phyloP scores from a whole-genome alignment of 768 basidiomycete genomes.

The Mycena capillaripes region DNA sequence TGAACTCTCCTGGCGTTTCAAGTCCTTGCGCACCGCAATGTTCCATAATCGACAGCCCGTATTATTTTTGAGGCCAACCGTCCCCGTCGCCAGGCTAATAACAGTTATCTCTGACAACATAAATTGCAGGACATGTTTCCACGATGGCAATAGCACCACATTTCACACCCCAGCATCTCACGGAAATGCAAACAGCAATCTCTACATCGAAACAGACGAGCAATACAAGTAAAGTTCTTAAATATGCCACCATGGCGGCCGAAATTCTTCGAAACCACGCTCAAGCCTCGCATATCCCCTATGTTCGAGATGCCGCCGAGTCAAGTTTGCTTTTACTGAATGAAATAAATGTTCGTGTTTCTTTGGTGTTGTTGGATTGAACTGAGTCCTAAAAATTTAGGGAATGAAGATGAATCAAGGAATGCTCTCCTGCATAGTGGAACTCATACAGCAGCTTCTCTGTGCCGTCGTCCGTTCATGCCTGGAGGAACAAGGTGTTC shows the following conservation, averaged over 20 bases:
- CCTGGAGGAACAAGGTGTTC: background rate
- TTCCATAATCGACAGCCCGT: too few species aligned
- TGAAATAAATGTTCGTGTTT: background rate
- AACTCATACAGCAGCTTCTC: background rate
- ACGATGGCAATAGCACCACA: too few species aligned
- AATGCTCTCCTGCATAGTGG: background rate
- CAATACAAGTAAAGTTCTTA: background rate
- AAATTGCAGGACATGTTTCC: background rate
- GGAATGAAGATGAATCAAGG: background rate
- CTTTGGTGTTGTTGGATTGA: too few species aligned
- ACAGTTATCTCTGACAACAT: background rate
- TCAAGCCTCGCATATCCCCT: background rate
- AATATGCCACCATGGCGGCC: background rate
- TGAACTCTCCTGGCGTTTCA: too few species aligned
- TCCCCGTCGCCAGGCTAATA: background rate
- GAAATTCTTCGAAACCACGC: background rate
- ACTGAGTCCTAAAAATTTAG: background rate
- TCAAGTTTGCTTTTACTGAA: background rate
- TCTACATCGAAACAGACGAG: background rate
- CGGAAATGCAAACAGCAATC: background rate
- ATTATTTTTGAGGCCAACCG: too few species aligned
- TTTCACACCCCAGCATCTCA: background rate
- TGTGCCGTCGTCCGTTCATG: background rate
- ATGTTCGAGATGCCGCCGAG: background rate
- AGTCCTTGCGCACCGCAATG: too few species aligned